Conservation (phyloP, 805 yeast genomes). For the Candida railenensis region DNA sequence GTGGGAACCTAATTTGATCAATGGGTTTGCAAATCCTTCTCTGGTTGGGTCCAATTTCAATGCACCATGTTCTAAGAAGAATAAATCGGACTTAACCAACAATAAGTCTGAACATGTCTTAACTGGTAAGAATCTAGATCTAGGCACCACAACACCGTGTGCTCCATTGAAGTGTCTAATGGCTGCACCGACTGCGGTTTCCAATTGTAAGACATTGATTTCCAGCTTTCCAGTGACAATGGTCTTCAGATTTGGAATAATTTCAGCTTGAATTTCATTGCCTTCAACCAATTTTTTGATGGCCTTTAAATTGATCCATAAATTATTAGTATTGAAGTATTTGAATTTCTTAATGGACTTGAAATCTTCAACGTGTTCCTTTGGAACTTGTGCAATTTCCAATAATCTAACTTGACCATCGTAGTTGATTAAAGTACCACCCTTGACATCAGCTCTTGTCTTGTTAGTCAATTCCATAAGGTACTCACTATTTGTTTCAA, state of each 20-base stretch:
- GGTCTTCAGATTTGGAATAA: conserved; percentile 91
- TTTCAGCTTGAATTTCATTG: conserved; percentile 82
- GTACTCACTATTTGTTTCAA: conserved; percentile 88
- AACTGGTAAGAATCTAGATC: conserved; percentile 96
- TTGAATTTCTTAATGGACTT: conserved; percentile 97
- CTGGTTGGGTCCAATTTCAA: conserved; percentile 79
- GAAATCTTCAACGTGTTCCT: conserved; percentile 97
- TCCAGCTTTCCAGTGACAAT: conserved; percentile 76
- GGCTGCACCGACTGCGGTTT: conserved; percentile 99
- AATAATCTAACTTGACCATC: conserved; percentile 91
- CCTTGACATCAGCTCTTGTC: conserved; percentile 98
- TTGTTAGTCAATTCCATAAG: conserved; percentile 98
- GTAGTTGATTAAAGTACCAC: conserved; percentile 96
- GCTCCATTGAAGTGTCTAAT: conserved; percentile 93
- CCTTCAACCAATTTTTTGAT: conserved; percentile 87
- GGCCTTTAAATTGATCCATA: conserved; percentile 96
- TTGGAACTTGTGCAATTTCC: conserved; percentile 98
- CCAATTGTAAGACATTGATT: conserved; percentile 86
- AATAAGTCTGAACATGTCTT: conserved; percentile 95
- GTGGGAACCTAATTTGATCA: conserved; percentile 93
- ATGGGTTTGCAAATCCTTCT: conserved; percentile 88
- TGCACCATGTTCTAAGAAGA: conserved; percentile 88
- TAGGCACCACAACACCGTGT: conserved; percentile 97
- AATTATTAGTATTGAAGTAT: conserved; percentile 96
- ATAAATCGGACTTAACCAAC: conserved; percentile 92